Percentiles rank a stretch among this genome's conserved stretches.
Conservation (phyloP, 2,329 filamentous ascomycete species). For the Akanthomyces uredinophilus region DNA sequence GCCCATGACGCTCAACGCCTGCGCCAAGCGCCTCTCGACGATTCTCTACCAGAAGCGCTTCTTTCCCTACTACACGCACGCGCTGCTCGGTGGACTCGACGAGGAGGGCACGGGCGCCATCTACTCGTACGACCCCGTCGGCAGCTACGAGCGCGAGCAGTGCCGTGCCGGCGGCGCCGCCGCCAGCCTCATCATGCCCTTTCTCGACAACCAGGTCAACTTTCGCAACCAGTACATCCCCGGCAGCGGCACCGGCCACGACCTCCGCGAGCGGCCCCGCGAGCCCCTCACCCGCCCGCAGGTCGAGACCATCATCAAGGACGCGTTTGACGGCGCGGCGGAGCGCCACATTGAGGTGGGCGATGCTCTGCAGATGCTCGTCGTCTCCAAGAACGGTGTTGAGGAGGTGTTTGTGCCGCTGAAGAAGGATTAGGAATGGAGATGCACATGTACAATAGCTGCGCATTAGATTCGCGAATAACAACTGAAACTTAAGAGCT, state of each 20-base stretch:
- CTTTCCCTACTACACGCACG: constrained; percentile 97
- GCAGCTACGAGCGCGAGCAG: constrained; percentile 95
- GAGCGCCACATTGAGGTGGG: constrained; percentile 99
- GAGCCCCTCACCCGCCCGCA: constrained; percentile 65
- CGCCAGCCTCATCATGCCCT: constrained; percentile 94
- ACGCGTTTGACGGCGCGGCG: constrained; percentile 96
- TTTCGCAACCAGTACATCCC: constrained; percentile 98
- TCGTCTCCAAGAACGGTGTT: constrained; percentile 83
- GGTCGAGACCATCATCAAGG: constrained; percentile 85
- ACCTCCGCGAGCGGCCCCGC: constrained; percentile 64
- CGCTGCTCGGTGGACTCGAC: constrained; percentile 89
- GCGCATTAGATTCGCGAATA: constrained; percentile 6
- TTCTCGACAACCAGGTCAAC: constrained; percentile 99
- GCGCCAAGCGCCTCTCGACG: constrained; percentile 88
- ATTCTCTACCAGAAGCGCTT: constrained; percentile 97
- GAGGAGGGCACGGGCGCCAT: constrained; percentile 91
- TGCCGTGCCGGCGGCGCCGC: constrained; percentile 91
- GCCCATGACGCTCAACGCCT: constrained; percentile 89
- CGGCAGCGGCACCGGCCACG: constrained; percentile 77
- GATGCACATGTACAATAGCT: constrained; percentile 29
- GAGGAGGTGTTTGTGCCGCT: constrained; percentile 77
- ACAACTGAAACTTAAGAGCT: neutral
- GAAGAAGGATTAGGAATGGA: constrained; percentile 69
- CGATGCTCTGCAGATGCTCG: constrained; percentile 91
- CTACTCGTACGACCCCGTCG: constrained; percentile 97